Conservation (phyloP, 768 basidiomycete species). For the Tephrocybe sp. region DNA sequence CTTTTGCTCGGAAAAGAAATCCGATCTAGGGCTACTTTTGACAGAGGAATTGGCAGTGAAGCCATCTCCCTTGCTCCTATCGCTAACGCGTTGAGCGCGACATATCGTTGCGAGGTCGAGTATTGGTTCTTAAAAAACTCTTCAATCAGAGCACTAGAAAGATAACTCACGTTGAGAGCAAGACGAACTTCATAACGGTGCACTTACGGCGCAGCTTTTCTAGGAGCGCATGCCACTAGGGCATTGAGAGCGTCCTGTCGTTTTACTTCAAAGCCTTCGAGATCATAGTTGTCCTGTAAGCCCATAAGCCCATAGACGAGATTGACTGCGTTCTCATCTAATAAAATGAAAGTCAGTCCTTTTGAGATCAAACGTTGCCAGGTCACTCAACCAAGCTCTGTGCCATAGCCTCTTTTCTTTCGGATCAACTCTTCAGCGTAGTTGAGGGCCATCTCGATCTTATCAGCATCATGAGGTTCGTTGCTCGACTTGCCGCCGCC, state of each 20-base stretch:
- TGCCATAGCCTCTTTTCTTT: constrained; percentile 81
- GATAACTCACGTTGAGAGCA: neutral
- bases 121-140: constrained; percentile 96
- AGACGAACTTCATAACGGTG: neutral
- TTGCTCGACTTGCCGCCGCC: constrained; percentile 51
- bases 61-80: constrained; percentile 84
- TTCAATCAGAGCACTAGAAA: constrained; percentile 72
- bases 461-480: constrained; percentile 68
- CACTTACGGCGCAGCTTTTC: constrained; percentile 78
- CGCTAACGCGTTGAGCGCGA: constrained; percentile 84
- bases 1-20: constrained; percentile 80
- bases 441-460: constrained; percentile 76
- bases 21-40: constrained; percentile 24
- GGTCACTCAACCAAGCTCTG: constrained; percentile 73
- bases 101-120: constrained; percentile 81
- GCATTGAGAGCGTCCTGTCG: constrained; percentile 79
- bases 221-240: constrained; percentile 77
- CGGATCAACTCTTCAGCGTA: constrained; percentile 83
- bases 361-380: neutral
- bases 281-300: constrained; percentile 83
- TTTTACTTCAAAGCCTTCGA: constrained; percentile 73
- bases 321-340: constrained; percentile 91
- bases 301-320: constrained; percentile 71
- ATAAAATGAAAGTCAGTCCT: neutral
- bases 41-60: constrained; percentile 40